A percentile compares a stretch with the other conserved stretches of the same genome.
phyloP scores from a whole-genome alignment of 164 flowering plant species.

The Magnolia sinica region DNA sequence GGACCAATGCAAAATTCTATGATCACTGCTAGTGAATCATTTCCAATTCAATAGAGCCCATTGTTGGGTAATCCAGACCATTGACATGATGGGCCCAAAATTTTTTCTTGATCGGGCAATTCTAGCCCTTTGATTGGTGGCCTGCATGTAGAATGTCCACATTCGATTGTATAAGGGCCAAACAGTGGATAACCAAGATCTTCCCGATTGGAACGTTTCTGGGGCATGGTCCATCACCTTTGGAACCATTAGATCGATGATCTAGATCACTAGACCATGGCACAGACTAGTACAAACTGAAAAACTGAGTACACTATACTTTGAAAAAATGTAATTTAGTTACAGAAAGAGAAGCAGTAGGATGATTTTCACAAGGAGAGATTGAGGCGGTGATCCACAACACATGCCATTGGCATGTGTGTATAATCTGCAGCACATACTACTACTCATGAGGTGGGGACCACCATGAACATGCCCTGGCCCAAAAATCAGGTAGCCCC shows the following conservation, averaged over 20 bases:
- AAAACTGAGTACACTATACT: background rate
- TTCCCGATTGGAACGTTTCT: too few relatives aligned
- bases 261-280: background rate
- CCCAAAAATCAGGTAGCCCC: background rate
- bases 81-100: too few relatives aligned
- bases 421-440: background rate
- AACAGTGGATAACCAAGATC: too few relatives aligned
- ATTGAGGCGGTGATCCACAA: background rate
- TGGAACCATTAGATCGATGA: background rate
- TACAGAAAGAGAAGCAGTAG: background rate
- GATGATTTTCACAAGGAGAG: background rate
- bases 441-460: background rate
- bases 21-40: background rate
- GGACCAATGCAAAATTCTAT: background rate
- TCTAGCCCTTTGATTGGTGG: background rate
- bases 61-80: background rate
- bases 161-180: background rate
- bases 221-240: background rate
- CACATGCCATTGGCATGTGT: background rate
- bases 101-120: too few relatives aligned
- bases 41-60: background rate
- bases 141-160: background rate
- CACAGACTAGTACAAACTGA: background rate
- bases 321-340: background rate
- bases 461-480: background rate